Conservation (phyloP, 2,329 filamentous ascomycete genomes). For the Cladosporium sp. region DNA sequence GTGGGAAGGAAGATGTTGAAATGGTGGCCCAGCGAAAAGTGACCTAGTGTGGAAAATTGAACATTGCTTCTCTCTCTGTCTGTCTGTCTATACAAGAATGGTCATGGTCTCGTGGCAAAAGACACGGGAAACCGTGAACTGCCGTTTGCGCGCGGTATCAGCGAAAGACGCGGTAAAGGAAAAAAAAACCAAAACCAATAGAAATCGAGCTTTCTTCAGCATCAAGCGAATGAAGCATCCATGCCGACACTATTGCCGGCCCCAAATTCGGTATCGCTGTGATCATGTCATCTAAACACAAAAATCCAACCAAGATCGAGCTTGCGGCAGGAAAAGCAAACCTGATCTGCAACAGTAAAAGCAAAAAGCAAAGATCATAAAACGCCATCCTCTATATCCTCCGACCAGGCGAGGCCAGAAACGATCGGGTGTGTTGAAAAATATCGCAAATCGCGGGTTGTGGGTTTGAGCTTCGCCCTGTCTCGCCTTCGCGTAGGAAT, state of each 20-base stretch:
- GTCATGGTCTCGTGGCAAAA: slow-evolving; percentile 11
- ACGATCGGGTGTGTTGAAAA: neutral
- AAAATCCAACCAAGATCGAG: neutral
- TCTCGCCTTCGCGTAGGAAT: too few relatives aligned
- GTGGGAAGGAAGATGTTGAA: too few relatives aligned
- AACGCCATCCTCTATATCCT: neutral
- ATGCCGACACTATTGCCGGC: neutral
- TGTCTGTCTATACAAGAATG: slow-evolving; percentile 11
- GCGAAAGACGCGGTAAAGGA: neutral
- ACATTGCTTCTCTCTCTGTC: neutral
- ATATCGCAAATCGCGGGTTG: too few relatives aligned
- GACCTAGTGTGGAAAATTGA: neutral
- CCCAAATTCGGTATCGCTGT: neutral
- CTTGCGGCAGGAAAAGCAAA: neutral
- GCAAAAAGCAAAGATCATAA: neutral
- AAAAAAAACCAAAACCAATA: neutral
- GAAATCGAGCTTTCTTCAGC: neutral
- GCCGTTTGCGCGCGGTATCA: neutral
- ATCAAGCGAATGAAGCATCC: neutral
- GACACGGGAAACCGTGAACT: neutral
- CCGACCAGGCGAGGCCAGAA: neutral
- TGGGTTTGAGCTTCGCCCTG: too few relatives aligned
- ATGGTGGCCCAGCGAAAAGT: too few relatives aligned
- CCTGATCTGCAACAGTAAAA: neutral
- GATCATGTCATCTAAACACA: neutral